Percentiles rank a stretch among this genome's conserved stretches.
Conservation (phyloP, 768 basidiomycete species). For the Kwoniella sp. region DNA sequence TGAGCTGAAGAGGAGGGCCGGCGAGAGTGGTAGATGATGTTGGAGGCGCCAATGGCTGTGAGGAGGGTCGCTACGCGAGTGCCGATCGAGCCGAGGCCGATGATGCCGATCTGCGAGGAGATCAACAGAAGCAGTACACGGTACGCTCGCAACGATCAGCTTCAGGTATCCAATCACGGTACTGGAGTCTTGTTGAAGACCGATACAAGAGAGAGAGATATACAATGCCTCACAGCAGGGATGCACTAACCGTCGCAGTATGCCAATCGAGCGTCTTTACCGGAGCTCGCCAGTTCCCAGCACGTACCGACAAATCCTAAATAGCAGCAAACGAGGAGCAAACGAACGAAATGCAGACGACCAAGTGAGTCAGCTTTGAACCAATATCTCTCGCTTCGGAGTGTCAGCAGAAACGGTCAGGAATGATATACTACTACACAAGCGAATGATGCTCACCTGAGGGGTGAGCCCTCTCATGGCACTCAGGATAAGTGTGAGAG, state of each 20-base stretch:
- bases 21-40: conserved; percentile 53
- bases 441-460: too few species aligned
- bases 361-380: background rate
- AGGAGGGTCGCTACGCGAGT: conserved; percentile 43
- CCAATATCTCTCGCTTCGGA: too few species aligned
- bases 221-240: too few species aligned
- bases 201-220: background rate
- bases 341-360: too few species aligned
- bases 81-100: conserved; percentile 57
- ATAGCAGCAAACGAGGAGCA: background rate
- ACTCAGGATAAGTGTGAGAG: conserved; percentile 31
- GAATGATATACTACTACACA: background rate
- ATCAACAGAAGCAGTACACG: too few species aligned
- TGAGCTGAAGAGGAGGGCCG: conserved; percentile 26
- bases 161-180: too few species aligned
- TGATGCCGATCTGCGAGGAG: conserved; percentile 48
- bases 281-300: conserved; percentile 21
- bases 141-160: too few species aligned
- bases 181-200: too few species aligned
- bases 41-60: conserved; percentile 50
- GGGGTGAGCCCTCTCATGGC: conserved; percentile 32
- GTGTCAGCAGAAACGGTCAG: background rate
- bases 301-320: conserved; percentile 31
- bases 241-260: conserved; percentile 17
- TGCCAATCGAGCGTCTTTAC: conserved; percentile 21